A percentile compares a stretch with the other conserved stretches of the same genome.
Conservation (phyloP, 2,329 filamentous ascomycete genomes). For the Parastagonospora nodorum region DNA sequence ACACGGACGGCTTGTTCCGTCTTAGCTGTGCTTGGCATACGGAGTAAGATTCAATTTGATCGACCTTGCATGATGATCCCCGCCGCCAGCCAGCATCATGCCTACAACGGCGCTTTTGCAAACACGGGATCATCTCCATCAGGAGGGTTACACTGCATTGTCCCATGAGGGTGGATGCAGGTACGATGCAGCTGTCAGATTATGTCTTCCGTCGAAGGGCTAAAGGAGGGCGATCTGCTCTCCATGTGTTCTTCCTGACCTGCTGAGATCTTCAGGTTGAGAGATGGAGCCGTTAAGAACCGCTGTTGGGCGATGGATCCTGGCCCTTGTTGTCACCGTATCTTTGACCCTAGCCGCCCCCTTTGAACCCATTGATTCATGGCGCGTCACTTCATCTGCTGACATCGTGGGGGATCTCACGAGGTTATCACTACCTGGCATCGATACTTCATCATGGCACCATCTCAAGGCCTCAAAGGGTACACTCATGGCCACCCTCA, state of each 20-base stretch:
- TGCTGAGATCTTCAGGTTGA: neutral
- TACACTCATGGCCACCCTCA: conserved; percentile 63
- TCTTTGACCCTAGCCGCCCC: conserved; percentile 2
- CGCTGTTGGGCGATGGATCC: neutral
- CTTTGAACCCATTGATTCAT: conserved; percentile 14
- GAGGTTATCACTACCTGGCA: conserved; percentile 17
- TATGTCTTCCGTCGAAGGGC: neutral
- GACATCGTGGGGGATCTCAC: conserved; percentile 12
- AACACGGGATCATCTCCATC: neutral
- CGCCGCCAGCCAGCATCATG: neutral
- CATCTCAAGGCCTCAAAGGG: conserved; percentile 53
- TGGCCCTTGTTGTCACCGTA: conserved; percentile 1
- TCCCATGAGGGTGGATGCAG: neutral
- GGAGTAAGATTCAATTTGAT: conserved; percentile 3
- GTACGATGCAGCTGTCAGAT: neutral
- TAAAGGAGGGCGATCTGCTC: neutral
- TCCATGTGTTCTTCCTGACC: neutral
- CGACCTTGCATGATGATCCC: conserved; percentile 5
- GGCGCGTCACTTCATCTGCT: conserved; percentile 25
- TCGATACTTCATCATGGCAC: conserved; percentile 59
- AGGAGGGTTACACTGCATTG: conserved; percentile 8
- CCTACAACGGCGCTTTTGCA: neutral
- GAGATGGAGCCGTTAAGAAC: neutral
- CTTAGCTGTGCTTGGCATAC: conserved; percentile 11
- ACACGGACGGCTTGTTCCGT: neutral